Evolutionary conservation across 2,329 filamentous ascomycete genomes (phyloP).

Genomic region (Trichoderma polysporum): DNA sequence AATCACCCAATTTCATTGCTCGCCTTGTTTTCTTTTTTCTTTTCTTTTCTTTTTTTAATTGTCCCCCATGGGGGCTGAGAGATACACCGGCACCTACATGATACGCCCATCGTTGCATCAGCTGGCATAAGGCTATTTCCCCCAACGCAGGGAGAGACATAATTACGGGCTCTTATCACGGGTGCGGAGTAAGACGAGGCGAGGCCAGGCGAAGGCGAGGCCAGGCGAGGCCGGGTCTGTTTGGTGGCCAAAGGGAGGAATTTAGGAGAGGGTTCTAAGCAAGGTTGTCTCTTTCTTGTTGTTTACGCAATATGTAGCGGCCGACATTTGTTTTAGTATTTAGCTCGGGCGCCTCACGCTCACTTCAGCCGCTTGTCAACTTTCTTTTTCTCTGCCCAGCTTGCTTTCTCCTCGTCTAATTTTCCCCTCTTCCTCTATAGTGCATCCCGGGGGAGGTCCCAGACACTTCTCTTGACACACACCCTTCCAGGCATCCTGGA

Average conservation of each 20-base stretch:
- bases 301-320: not conserved
- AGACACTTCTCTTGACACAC: not conserved
- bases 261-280: not conserved
- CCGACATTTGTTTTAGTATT: not conserved
- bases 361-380: constrained; percentile 13
- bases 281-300: not conserved
- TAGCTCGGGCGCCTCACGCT: constrained; percentile 13
- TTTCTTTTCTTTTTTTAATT: not conserved
- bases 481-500: not conserved
- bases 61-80: too few relatives aligned
- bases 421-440: not conserved
- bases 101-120: not conserved
- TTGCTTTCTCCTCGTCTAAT: not conserved
- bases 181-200: constrained; percentile 9
- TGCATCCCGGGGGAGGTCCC: not conserved
- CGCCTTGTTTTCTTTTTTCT: not conserved
- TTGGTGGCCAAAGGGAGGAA: not conserved
- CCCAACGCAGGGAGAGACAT: not conserved
- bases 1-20: not conserved
- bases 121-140: not conserved
- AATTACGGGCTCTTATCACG: not conserved
- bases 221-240: not conserved
- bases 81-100: not conserved
- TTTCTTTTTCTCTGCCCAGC: not conserved
- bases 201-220: not conserved